Base-by-base conservation (phyloP, 129 eudicot genomes). In the Silybum marianum region DNA sequence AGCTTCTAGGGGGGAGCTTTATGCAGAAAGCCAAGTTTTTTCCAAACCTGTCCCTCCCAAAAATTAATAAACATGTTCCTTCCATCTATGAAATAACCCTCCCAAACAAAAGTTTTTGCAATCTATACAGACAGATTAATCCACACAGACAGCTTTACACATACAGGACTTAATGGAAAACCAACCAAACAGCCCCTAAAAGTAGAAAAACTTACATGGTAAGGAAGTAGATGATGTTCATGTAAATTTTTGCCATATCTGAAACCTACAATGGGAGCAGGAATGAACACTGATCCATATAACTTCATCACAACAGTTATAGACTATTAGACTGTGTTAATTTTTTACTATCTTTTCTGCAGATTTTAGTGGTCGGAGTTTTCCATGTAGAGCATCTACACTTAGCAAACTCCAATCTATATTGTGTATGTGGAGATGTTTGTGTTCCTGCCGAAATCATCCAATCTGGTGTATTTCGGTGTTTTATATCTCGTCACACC, bases 391-490 rank as follows among this genome's bases (percentile, higher is more conserved):
- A 87, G 51, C 85, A 89, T 71, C 83, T 80, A 77, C 91, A 81
- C 40, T 54, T 82, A 30, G 80, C 90, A 38, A 88, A 88, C 62
- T 88, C 91, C 73, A 80, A 77, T 46, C 78, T 95, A 26, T 83
- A 39, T 72, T 87, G 93, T 69, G 91, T 90, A 7, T 93, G 95
- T 84, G 99, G 97, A 79, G 93, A 90, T 72, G 73, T 72, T 69
- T 82, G 88, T 79, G 74, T 88, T 87, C 91, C 93, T 76, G 90
- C 82, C 24, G 95, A 89, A 86, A 74, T 83, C 12, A 80, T 93
- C 62, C 99, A 93, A 84, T 51, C 86, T 44, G 99, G 99, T 38
- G 99, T 95, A 16, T 91, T 80, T 48, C 98, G 99, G 60, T 92
- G 93, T 86, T 81, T 76, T 34, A 51, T 95, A 72, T 65, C 92